Base-by-base conservation (phyloP, 1,284 basidiomycete genomes). In the Termitomyces sp. region DNA sequence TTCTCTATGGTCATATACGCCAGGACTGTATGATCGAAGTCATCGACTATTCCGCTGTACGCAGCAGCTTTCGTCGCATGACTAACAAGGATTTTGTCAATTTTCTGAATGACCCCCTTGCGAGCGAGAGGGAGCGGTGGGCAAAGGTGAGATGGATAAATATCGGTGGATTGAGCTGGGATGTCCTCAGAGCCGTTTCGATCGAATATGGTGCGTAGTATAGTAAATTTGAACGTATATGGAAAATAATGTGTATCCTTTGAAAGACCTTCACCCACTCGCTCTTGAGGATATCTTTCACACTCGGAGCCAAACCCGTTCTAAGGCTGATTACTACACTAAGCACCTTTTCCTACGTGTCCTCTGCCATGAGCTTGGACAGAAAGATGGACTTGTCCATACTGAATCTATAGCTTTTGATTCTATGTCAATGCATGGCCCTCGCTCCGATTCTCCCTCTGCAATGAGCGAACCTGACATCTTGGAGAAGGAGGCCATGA, bases 71-170 rank as follows among this genome's bases (percentile, higher is more conserved):
- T 54, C 73, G 72, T 19, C 72, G 73, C 31, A 80, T 86, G 76
- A 74, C 73, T 40, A 87, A 87, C 61, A 62, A 58, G 12, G 77
- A 79, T 57, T 81, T 88, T 63, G 66, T 81, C 30, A 67, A 75
- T 6, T 70, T 83, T 57, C 70, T 88, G 65, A 62, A 69, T 3
- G 70, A 79, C 56, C 59, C 65, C 8, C 58, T 55, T 4, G 74
- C 74, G 5, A 73, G 74, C 49, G 63, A 63, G 31, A 70, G 75
- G 49, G 76, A 80, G 56, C 70, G 76, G 2, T 84, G 82, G 78
- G 78, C 77, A 28, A 82, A 79, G 58, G 83, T 86, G 10, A 69
- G 86, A 34, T 88, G 85, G 86, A 86, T 88, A 56, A 86, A 87
- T 59, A 74, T 88, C 51, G 81, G 79, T 5, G 86, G 85, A 2